Evolutionary conservation across 345 rosid genomes (phyloP).

Genomic region (Clausena lansium): DNA sequence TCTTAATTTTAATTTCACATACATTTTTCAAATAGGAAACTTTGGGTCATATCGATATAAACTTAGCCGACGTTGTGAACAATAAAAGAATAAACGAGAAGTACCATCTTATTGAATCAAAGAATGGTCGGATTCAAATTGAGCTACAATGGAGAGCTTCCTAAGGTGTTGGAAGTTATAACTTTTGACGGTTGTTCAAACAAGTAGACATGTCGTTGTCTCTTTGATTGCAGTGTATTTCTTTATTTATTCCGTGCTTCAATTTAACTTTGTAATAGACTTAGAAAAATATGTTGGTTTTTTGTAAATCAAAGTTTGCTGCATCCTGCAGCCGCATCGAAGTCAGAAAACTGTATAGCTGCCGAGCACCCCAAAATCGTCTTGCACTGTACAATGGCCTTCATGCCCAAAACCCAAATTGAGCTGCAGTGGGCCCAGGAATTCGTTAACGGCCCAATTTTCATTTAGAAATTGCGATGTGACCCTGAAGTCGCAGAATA

Average conservation of each 20-base stretch:
- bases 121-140: slow-evolving; percentile 73
- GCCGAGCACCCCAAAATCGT: too few relatives aligned
- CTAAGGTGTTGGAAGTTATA: not conserved
- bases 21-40: slow-evolving; percentile 46
- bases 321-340: too few relatives aligned
- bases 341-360: too few relatives aligned
- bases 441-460: not conserved
- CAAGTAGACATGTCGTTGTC: too few relatives aligned
- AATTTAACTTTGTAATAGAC: not conserved
- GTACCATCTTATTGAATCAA: slow-evolving; percentile 85
- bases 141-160: slow-evolving; percentile 87
- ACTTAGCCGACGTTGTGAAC: slow-evolving; percentile 66
- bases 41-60: slow-evolving; percentile 63
- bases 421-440: not conserved
- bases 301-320: too few relatives aligned
- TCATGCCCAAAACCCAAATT: not conserved
- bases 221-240: not conserved
- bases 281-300: not conserved
- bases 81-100: slow-evolving; percentile 81
- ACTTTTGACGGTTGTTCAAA: too few relatives aligned
- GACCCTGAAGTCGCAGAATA: not conserved
- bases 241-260: not conserved
- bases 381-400: too few relatives aligned
- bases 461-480: not conserved
- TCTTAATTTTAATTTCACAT: not conserved